Percentiles rank a stretch among this genome's conserved stretches.
These are phyloP conservation scores for Curvularia lunata DNA, from an alignment of 2,329 filamentous ascomycete genomes.

Conservation along the genomic window DNA sequence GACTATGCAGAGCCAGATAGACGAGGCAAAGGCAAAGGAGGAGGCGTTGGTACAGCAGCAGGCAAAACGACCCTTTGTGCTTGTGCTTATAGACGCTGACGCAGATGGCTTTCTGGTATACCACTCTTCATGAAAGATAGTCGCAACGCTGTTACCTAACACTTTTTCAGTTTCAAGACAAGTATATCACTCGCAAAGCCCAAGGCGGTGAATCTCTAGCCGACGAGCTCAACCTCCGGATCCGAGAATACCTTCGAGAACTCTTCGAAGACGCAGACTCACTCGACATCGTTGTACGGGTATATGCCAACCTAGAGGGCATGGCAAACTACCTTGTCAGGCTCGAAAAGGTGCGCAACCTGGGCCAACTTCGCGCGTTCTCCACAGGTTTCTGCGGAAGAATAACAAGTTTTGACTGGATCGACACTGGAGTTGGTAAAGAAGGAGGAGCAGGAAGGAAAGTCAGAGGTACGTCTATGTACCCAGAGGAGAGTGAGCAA, in stretches of 20 bases:
- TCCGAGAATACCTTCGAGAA: slow-evolving; percentile 45
- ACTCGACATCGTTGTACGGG: slow-evolving; percentile 44
- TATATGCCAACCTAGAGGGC: slow-evolving; percentile 48
- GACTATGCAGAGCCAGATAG: slow-evolving; percentile 15
- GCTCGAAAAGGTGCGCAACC: slow-evolving; percentile 44
- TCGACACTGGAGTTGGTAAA: slow-evolving; percentile 47
- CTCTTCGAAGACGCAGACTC: slow-evolving; percentile 45
- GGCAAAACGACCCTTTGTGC: slow-evolving; percentile 44
- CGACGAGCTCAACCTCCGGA: slow-evolving; percentile 44
- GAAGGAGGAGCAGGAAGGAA: slow-evolving; percentile 45
- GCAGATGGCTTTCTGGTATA: slow-evolving; percentile 47
- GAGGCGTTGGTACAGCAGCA: slow-evolving; percentile 40
- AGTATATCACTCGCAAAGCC: slow-evolving; percentile 44
- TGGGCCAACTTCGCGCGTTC: slow-evolving; percentile 45
- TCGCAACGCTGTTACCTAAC: neutral
- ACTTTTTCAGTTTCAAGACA: slow-evolving; percentile 42
- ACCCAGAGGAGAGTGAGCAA: neutral
- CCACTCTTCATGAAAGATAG: neutral
- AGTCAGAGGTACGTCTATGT: slow-evolving; percentile 36
- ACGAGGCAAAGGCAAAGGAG: slow-evolving; percentile 40
- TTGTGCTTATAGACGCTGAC: slow-evolving; percentile 48
- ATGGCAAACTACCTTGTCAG: slow-evolving; percentile 47
- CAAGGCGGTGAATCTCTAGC: slow-evolving; percentile 46
- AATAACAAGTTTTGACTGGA: slow-evolving; percentile 46
- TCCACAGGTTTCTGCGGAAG: slow-evolving; percentile 47